A percentile compares a stretch with the other conserved stretches of the same genome.
phyloP scores from a whole-genome alignment of 2,329 filamentous ascomycete genomes.

The Ceratocystis destructans region DNA sequence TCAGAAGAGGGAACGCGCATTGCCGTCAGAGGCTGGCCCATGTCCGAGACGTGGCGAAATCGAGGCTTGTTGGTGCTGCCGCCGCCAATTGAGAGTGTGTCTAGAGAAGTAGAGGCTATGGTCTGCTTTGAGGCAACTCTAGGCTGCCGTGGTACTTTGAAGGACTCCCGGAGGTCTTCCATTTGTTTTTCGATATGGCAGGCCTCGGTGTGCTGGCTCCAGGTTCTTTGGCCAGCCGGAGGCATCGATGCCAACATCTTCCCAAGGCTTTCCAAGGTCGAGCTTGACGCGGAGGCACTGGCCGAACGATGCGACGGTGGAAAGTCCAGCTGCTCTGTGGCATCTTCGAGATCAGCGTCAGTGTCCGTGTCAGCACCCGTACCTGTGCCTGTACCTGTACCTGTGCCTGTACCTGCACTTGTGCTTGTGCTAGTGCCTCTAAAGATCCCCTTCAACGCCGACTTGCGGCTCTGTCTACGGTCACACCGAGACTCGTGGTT shows the following conservation, averaged over 20 bases:
- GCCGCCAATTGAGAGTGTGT: background rate
- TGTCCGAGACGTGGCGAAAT: background rate
- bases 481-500: background rate
- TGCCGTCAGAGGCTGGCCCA: background rate
- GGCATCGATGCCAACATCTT: background rate
- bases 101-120: background rate
- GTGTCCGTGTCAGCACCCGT: background rate
- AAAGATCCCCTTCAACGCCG: background rate
- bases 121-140: background rate
- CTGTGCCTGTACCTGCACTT: background rate
- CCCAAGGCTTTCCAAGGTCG: background rate
- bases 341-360: background rate
- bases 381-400: background rate
- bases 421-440: background rate
- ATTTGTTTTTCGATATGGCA: conserved; percentile 1
- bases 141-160: background rate
- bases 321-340: background rate
- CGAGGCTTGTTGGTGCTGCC: background rate
- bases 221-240: background rate
- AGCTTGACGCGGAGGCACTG: background rate
- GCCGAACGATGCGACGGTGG: background rate
- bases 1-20: background rate
- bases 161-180: background rate
- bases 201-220: conserved; percentile 3
- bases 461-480: background rate